Percentiles rank a stretch among this genome's conserved stretches.
Evolutionary conservation across 257 asterid species (phyloP).

Genomic region (Scutellaria barbata): DNA sequence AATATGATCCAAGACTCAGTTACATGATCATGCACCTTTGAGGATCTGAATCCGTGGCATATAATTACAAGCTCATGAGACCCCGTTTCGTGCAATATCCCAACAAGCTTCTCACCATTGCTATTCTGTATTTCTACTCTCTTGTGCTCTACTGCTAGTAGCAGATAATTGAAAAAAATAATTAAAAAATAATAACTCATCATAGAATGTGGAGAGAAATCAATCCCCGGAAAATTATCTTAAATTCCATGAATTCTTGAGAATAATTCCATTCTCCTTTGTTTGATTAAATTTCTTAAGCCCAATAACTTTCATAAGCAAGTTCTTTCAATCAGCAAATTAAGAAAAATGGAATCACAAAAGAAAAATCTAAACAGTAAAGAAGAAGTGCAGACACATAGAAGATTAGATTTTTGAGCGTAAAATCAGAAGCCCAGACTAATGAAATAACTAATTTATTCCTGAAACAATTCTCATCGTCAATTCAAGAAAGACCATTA

Average conservation of each 20-base stretch:
- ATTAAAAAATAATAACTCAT: slow-evolving; percentile 3
- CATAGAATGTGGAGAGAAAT: not conserved
- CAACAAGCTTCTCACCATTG: slow-evolving; percentile 77
- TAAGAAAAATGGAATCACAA: too few relatives aligned
- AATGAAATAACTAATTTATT: slow-evolving; percentile 16
- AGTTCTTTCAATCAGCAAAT: slow-evolving; percentile 14
- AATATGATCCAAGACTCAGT: not conserved
- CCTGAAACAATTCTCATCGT: slow-evolving; percentile 22
- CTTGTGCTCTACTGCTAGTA: slow-evolving; percentile 50
- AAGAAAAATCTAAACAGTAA: not conserved
- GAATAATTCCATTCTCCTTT: not conserved
- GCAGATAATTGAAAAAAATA: not conserved
- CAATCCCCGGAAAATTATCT: not conserved
- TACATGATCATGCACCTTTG: slow-evolving; percentile 59
- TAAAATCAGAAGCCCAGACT: not conserved
- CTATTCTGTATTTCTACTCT: slow-evolving; percentile 57
- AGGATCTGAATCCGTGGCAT: slow-evolving; percentile 89
- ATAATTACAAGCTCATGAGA: slow-evolving; percentile 75
- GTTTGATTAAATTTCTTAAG: not conserved
- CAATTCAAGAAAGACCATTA: slow-evolving; percentile 3
- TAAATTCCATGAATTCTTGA: not conserved
- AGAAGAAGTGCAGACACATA: not conserved
- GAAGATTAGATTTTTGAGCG: not conserved
- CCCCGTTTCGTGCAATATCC: slow-evolving; percentile 74
- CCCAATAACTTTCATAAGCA: too few relatives aligned